Percentiles rank a stretch among this genome's conserved stretches.
phyloP scores from a whole-genome alignment of 257 asterid species.

The Avicennia marina region DNA sequence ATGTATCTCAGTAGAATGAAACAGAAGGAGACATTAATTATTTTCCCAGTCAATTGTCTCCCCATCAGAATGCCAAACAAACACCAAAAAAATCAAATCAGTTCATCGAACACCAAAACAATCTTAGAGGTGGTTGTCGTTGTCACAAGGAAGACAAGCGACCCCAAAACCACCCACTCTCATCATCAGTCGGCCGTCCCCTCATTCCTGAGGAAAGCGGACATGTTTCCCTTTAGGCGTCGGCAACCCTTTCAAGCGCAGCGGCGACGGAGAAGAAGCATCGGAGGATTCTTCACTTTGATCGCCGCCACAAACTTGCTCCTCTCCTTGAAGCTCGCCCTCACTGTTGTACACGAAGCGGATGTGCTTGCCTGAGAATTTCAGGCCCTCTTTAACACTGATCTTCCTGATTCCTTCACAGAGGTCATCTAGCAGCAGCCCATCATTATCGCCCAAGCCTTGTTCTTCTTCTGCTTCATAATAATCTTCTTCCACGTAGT shows the following conservation, averaged over 20 bases:
- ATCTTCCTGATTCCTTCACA: slow-evolving; percentile 74
- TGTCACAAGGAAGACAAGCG: too few species aligned
- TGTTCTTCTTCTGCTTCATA: slow-evolving; percentile 14
- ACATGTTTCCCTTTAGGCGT: slow-evolving; percentile 40
- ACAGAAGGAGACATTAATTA: too few species aligned
- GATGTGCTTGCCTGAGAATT: slow-evolving; percentile 60
- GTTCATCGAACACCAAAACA: too few species aligned
- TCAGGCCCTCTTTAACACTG: slow-evolving; percentile 30
- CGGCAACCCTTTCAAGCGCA: slow-evolving; percentile 17
- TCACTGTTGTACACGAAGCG: slow-evolving; percentile 69
- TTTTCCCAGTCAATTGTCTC: too few species aligned
- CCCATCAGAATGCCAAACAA: too few species aligned
- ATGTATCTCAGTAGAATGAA: too few species aligned
- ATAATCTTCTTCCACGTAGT: slow-evolving; percentile 10
- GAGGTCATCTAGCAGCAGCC: slow-evolving; percentile 43
- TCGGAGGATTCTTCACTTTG: too few species aligned
- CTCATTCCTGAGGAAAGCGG: slow-evolving; percentile 27
- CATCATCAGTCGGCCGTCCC: neutral
- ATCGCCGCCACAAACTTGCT: too few species aligned
- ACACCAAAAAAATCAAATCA: too few species aligned
- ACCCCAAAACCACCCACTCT: neutral
- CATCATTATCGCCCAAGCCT: slow-evolving; percentile 5
- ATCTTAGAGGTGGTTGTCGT: too few species aligned
- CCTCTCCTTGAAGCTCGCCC: slow-evolving; percentile 58
- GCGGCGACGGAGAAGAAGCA: neutral